Evolutionary conservation across 148 eudicot species (phyloP), one percentile per base, ranked within the genome.

Genomic region (Fagopyrum homotropicum): DNA sequence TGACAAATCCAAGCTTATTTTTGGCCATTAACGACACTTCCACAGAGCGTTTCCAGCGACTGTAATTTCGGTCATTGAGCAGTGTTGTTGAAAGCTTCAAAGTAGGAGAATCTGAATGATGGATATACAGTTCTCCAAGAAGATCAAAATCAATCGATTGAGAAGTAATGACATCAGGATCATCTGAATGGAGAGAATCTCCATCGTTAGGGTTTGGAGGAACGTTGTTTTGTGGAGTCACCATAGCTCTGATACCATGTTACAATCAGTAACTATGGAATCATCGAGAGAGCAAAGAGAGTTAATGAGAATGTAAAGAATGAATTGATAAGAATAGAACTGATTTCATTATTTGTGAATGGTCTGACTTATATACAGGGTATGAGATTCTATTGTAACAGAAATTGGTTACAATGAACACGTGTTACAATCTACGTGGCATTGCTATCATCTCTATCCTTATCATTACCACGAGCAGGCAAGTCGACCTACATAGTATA

Each of bases 401-500:
- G 35, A 30, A 30, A 30, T 30, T 30, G 35, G 35, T 30, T 30
- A 30, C 35, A 30, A 30, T 30, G 35, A 30, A 30, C 35, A 30
- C 35, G 35, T 30, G 35, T 30, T 2, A 30, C 35, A 1, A 30
- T 30, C 35, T 30, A 30, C 35, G 35, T 30, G 35, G 35, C 35
- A 30, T 30, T 30, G 35, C 35, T 30, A 30, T 30, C 35, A 30
- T 30, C 35, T 30, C 35, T 30, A 30, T 30, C 35, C 35, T 30
- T 30, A 30, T 30, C 35, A 30, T 2, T 2, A 1, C 40, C 40
- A 51, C 97, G 94, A 77, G 97, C 99, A 75, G 99, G 99, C 85
- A 95, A 88, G 69, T 97, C 99, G 81, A 95, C 96, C 96, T 90
- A 69, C 70, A 61, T 73, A 40, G 19, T 40, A 40, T 66, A 66